Evolutionary conservation across 1,284 basidiomycete species (phyloP).

Genomic region (Ustilago xerochloae): DNA sequence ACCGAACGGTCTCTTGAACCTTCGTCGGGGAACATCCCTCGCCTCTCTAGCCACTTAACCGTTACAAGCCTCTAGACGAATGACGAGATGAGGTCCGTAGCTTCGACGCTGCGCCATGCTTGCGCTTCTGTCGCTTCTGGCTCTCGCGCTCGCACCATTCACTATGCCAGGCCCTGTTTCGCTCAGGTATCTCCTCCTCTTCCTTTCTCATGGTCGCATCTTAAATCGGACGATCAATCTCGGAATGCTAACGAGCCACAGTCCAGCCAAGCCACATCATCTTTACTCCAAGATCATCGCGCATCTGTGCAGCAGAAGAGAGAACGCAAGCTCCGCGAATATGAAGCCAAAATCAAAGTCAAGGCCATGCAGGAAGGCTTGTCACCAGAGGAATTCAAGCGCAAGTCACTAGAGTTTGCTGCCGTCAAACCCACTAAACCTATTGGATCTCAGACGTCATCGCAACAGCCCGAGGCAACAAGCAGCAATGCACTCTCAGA

Average conservation of each 20-base stretch:
- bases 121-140: constrained; percentile 11
- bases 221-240: constrained; percentile 24
- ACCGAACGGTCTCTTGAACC: no score
- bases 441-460: background rate
- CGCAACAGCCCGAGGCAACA: background rate
- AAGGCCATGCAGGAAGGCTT: constrained; percentile 60
- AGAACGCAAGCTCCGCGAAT: constrained; percentile 58
- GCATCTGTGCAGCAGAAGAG: constrained; percentile 39
- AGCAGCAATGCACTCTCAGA: constrained; percentile 4
- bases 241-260: constrained; percentile 1
- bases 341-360: constrained; percentile 56
- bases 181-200: constrained; percentile 37
- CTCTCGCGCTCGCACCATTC: constrained; percentile 11
- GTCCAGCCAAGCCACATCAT: background rate
- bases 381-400: constrained; percentile 50
- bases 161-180: constrained; percentile 11
- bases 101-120: background rate
- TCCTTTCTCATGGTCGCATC: constrained; percentile 40
- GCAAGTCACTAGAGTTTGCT: constrained; percentile 23
- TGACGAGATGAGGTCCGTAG: constrained; percentile 16
- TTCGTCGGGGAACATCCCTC: no score
- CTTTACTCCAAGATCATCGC: constrained; percentile 18
- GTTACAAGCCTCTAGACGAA: no score
- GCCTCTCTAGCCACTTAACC: no score
- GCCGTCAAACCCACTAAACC: constrained; percentile 7